Conservation (phyloP, 2,329 filamentous ascomycete species). For the Myriosclerotinia duriaeana region DNA sequence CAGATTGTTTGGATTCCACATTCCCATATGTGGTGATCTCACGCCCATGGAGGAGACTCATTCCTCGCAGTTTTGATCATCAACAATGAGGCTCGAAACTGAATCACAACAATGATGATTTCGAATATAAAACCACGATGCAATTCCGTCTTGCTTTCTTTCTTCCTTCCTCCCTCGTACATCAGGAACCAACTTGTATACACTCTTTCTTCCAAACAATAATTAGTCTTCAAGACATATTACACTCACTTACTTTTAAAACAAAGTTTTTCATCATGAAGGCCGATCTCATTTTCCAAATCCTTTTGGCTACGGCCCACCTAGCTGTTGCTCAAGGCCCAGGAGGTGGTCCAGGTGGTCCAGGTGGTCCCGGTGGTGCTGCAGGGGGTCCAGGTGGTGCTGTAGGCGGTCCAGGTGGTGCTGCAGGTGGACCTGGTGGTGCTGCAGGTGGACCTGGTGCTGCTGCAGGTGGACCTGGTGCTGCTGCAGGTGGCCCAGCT, state of each 20-base stretch:
- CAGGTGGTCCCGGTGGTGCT: background rate
- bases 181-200: conserved; percentile 22
- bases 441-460: too few species aligned
- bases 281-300: background rate
- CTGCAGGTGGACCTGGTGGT: too few species aligned
- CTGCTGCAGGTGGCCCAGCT: too few species aligned
- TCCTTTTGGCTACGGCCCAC: conserved; percentile 15
- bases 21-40: conserved; percentile 1
- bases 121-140: conserved; percentile 18
- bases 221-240: conserved; percentile 13
- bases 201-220: conserved; percentile 20
- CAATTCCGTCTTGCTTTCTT: background rate
- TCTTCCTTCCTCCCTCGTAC: background rate
- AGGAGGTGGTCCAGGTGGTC: background rate
- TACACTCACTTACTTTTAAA: conserved; percentile 16
- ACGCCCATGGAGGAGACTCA: background rate
- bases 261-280: conserved; percentile 18
- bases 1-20: background rate
- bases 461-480: too few species aligned
- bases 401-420: background rate
- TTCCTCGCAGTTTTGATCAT: background rate
- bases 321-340: background rate
- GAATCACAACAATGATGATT: background rate
- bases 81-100: conserved; percentile 5
- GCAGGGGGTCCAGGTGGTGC: background rate